Conservation (phyloP, 805 yeast genomes). For the Pichia sporocuriosa region DNA sequence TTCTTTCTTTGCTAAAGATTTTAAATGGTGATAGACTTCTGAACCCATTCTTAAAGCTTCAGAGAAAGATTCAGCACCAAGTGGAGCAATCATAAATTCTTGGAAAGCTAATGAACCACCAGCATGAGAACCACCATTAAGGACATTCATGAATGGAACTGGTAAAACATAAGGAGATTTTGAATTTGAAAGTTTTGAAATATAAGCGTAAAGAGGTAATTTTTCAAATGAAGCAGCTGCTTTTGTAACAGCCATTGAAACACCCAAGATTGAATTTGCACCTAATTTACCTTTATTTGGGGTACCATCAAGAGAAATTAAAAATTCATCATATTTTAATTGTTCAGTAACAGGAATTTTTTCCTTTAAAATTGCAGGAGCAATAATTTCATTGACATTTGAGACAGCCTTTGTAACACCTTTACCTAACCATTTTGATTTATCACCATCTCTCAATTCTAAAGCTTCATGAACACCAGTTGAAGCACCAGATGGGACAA, state of each 20-base stretch:
- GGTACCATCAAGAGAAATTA: slow-evolving; percentile 87
- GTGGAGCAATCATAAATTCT: slow-evolving; percentile 99
- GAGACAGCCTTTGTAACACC: slow-evolving; percentile 97
- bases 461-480: slow-evolving; percentile 98
- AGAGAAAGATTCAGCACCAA: slow-evolving; percentile 81
- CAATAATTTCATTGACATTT: slow-evolving; percentile 91
- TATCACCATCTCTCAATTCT: slow-evolving; percentile 97
- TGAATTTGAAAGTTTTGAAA: slow-evolving; percentile 73
- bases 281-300: slow-evolving; percentile 96
- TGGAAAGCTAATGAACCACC: slow-evolving; percentile 99
- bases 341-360: slow-evolving; percentile 83
- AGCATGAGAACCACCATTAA: slow-evolving; percentile 99
- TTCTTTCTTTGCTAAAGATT: slow-evolving; percentile 84
- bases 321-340: slow-evolving; percentile 78
- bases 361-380: slow-evolving; percentile 84
- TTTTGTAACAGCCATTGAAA: slow-evolving; percentile 92
- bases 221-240: slow-evolving; percentile 97
- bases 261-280: slow-evolving; percentile 98
- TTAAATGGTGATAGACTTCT: slow-evolving; percentile 96
- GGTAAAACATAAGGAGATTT: slow-evolving; percentile 87
- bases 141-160: slow-evolving; percentile 98
- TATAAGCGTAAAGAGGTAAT: slow-evolving; percentile 89
- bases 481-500: slow-evolving; percentile 99
- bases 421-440: slow-evolving; percentile 96
- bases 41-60: slow-evolving; percentile 97